Base-by-base conservation (phyloP, 2,329 filamentous ascomycete genomes). In the Aplosporella prunicola region DNA sequence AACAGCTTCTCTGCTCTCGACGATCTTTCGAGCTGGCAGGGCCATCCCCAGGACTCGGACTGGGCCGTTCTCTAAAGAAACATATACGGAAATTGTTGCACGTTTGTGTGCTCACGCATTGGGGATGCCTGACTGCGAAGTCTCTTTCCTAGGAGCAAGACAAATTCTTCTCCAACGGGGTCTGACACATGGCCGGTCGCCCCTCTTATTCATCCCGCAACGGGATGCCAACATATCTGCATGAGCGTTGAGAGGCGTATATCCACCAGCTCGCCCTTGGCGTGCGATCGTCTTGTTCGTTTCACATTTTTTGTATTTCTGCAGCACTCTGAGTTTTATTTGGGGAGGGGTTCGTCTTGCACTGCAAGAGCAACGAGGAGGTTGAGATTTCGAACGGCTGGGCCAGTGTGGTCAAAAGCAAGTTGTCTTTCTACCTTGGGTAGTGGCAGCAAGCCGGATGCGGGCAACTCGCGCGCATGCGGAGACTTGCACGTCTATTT, bases 11-110 rank as follows among this genome's bases (percentile, higher is more conserved):
- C 23, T 25, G 23, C 23, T 25, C 23, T n/a, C n/a, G n/a, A n/a
- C n/a, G n/a, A 25, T n/a, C n/a, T n/a, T n/a, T n/a, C n/a, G n/a
- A n/a, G 35, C 33, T 33, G 34, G 35, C 26, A 35, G 27, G 45
- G 43, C 43, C 55, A 62, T 43, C 53, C 56, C 13, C 45, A 54
- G 28, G 58, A 62, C 45, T 61, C 58, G 14, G 59, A 63, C 47
- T 64, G 61, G 61, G 51, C 57, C 11, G 59, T 62, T 26, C 53
- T 60, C 38, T 62, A 38, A 42, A 24, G 30, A 27, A 10, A 29
- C 9, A 20, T 2, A 14, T n/a, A 11, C 13, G 16, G 17, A 22
- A 13, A 16, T 27, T 18, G 14, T n/a, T n/a, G 27, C 35, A 25
- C 22, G 13, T 15, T 11, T 16, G 5, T 16, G 32, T 23, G 22